Conservation (phyloP, 352 stramenopile species). For the Phytopythium aichiense region DNA sequence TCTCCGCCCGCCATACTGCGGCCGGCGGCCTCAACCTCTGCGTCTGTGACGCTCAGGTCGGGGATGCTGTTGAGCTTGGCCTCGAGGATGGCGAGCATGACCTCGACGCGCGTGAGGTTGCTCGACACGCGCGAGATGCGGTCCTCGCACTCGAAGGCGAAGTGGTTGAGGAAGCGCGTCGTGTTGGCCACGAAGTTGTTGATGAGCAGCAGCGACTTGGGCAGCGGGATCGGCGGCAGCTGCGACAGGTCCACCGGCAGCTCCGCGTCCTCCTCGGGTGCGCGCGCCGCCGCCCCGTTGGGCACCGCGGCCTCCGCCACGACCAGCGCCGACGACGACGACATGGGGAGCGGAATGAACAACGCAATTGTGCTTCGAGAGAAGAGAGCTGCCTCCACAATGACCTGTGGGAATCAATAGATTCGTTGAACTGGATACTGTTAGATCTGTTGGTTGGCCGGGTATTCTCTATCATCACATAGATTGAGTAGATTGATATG, state of each 20-base stretch:
- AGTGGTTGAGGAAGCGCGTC: constrained; percentile 85
- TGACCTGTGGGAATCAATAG: too few relatives aligned
- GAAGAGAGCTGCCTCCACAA: too few relatives aligned
- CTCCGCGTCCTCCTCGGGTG: constrained; percentile 55
- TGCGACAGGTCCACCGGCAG: constrained; percentile 76
- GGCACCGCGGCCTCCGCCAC: constrained; percentile 20
- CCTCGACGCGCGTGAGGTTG: constrained; percentile 79
- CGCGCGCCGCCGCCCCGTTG: constrained; percentile 4
- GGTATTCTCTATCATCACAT: too few relatives aligned
- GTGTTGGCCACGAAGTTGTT: constrained; percentile 89
- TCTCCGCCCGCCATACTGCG: constrained; percentile 18
- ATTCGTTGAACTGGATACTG: too few relatives aligned
- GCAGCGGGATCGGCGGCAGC: constrained; percentile 61
- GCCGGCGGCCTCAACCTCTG: constrained; percentile 39
- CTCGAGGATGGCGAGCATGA: constrained; percentile 79
- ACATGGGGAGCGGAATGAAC: too few relatives aligned
- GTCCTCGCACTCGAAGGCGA: constrained; percentile 80
- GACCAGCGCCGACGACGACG: constrained; percentile 43
- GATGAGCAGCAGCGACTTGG: constrained; percentile 78
- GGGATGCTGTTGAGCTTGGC: constrained; percentile 84
- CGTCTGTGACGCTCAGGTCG: constrained; percentile 67
- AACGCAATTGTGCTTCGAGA: not conserved
- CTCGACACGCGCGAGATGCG: constrained; percentile 64
- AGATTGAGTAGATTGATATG: too few relatives aligned
- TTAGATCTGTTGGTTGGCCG: too few relatives aligned